Percentiles rank a stretch among this genome's conserved stretches.
Evolutionary conservation across 176 grass and related monocot species (phyloP).

Genomic region (Oryza coarctata): DNA sequence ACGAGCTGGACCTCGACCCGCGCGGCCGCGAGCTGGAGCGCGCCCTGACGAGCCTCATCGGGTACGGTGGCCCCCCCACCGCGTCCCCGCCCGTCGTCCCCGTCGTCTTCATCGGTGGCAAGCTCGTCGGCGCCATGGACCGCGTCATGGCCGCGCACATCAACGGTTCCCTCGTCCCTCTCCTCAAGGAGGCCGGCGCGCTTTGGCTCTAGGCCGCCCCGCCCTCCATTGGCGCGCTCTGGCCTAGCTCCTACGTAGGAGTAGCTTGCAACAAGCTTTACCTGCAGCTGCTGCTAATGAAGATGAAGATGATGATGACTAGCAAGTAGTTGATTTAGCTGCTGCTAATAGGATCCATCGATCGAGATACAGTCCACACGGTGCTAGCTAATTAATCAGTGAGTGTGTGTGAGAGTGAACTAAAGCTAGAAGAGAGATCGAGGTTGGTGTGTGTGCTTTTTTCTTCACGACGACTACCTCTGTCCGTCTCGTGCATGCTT

Average conservation of each 20-base stretch:
- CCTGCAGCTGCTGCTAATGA: background rate
- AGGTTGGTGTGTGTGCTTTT: constrained; percentile 43
- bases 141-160: constrained; percentile 92
- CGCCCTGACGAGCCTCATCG: constrained; percentile 65
- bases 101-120: constrained; percentile 87
- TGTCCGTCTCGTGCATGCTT: constrained; percentile 8
- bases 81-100: constrained; percentile 48
- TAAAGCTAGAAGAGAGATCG: background rate
- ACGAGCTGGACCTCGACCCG: constrained; percentile 92
- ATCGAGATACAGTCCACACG: constrained; percentile 8
- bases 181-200: constrained; percentile 90
- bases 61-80: constrained; percentile 20
- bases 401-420: background rate
- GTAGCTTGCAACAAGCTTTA: constrained; percentile 8
- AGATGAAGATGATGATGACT: background rate
- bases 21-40: constrained; percentile 72
- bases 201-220: constrained; percentile 66
- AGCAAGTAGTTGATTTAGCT: background rate
- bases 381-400: background rate
- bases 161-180: constrained; percentile 86
- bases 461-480: constrained; percentile 35
- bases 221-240: background rate
- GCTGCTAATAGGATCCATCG: constrained; percentile 17
- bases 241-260: background rate
- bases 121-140: constrained; percentile 90